phyloP scores from a whole-genome alignment of 345 rosid genomes.

The Passiflora organensis region DNA sequence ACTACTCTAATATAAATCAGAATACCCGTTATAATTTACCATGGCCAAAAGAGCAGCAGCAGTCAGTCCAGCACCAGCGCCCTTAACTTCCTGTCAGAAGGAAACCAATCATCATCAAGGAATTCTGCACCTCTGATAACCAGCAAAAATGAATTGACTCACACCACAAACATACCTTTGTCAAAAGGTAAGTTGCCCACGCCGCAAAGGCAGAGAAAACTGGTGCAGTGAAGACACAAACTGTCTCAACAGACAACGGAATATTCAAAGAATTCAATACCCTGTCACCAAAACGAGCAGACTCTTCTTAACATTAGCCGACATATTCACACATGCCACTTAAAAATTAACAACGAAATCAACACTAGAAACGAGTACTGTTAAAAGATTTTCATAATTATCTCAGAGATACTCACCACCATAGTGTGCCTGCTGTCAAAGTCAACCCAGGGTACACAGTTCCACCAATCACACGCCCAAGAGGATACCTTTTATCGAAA shows the following conservation, averaged over 20 bases:
- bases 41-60: constrained; percentile 94
- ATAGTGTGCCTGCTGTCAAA: constrained; percentile 91
- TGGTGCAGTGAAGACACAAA: constrained; percentile 96
- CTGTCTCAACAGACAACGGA: constrained; percentile 96
- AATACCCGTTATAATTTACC: constrained; percentile 51
- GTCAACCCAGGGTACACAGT: constrained; percentile 98
- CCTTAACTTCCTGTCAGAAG: constrained; percentile 73
- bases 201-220: constrained; percentile 94
- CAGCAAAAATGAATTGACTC: background rate
- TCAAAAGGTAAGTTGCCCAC: constrained; percentile 92
- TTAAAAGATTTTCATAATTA: too few relatives aligned
- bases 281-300: constrained; percentile 36
- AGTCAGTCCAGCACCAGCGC: constrained; percentile 89
- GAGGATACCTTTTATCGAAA: constrained; percentile 60
- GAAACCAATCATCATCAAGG: constrained; percentile 18
- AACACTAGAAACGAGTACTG: too few relatives aligned
- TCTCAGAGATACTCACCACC: constrained; percentile 56
- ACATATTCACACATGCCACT: background rate
- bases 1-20: constrained; percentile 7
- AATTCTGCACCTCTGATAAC: background rate
- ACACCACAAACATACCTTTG: constrained; percentile 59
- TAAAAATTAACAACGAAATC: too few relatives aligned
- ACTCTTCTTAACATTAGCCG: constrained; percentile 12
- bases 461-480: constrained; percentile 96
- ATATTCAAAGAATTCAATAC: constrained; percentile 67